Evolutionary conservation across 1,139 yeast species (phyloP).

Genomic region (Yamadazyma kanchanaburiensis): DNA sequence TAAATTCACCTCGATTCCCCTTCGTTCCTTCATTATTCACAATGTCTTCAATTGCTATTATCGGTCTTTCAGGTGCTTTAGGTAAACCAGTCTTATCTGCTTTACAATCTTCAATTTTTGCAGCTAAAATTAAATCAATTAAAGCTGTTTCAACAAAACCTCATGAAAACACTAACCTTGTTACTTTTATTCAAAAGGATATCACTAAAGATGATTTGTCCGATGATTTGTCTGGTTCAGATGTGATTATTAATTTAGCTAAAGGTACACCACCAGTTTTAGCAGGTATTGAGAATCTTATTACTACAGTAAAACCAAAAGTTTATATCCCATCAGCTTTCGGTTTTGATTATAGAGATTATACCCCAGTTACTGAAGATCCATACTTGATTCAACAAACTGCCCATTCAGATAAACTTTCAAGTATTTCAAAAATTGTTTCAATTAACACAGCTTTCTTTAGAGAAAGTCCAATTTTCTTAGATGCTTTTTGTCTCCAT

Average conservation of each 20-base stretch:
- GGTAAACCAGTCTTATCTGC: conserved; percentile 48
- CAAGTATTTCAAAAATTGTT: conserved; percentile 50
- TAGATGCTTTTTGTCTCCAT: conserved; percentile 30
- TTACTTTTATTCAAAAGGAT: conserved; percentile 38
- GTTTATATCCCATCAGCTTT: conserved; percentile 63
- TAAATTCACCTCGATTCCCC: too few relatives aligned
- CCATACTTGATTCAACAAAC: conserved; percentile 36
- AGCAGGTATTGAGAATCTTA: conserved; percentile 28
- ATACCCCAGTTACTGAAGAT: conserved; percentile 21
- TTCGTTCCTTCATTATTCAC: too few relatives aligned
- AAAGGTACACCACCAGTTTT: conserved; percentile 22
- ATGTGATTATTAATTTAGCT: conserved; percentile 48
- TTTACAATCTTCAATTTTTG: conserved; percentile 40
- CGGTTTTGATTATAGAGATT: conserved; percentile 40
- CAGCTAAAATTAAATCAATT: conserved; percentile 46
- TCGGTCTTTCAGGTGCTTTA: conserved; percentile 52
- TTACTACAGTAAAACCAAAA: conserved; percentile 42
- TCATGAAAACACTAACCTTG: conserved; percentile 27
- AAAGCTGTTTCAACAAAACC: conserved; percentile 46
- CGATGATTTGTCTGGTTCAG: conserved; percentile 43
- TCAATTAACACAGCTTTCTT: conserved; percentile 46
- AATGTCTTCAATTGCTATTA: conserved; percentile 42
- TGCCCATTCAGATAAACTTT: conserved; percentile 35
- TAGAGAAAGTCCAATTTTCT: conserved; percentile 35
- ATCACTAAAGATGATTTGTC: conserved; percentile 19